Base-by-base conservation (phyloP, 1,284 basidiomycete genomes). In the Veloporphyrellus conicus region DNA sequence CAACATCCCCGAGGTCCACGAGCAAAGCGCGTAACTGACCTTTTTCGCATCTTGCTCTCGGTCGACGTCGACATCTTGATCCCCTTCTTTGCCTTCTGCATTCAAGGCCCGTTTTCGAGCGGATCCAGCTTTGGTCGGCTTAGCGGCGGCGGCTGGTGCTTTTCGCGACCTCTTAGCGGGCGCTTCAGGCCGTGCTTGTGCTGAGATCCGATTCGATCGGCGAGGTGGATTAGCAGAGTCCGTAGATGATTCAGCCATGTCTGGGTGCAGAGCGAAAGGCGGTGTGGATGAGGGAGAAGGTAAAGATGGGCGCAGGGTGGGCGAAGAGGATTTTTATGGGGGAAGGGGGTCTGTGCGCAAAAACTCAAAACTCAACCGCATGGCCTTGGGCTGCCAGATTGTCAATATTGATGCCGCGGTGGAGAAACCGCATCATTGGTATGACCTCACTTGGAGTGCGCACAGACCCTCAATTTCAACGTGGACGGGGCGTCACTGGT, bases 141-240 rank as follows among this genome's bases (percentile, higher is more conserved):
- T 60, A 28, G 29, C 33, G 12, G 18, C 35, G n/a, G 49, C 27
- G 25, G 60, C 32, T 3, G 49, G 12, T 12, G 39, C 56, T 48
- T 76, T 77, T 52, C 71, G 75, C 33, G 63, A 44, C 50, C 60
- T 57, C 44, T 60, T 67, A 40, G 45, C 23, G 27, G 58, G 63
- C 27, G 62, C 50, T 32, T 62, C 68, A 37, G 64, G 59, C 42
- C 65, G 66, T 39, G 72, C 65, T 29, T 69, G 68, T 4, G 73
- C 58, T 6, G 75, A 72, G 41, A 79, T 71, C 38, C 77, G 65
- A 16, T 68, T 68, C 11, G 77, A 79, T 45, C 77, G 70, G 49
- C 77, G 67, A 9, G 73, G 74, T 35, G 64, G 52, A 23, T 38
- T 16, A 22, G 33, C 31, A 14, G 10, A 19, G 5, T 67, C 67